Conservation (phyloP, 1,284 basidiomycete genomes). For the Tremellales sp. region DNA sequence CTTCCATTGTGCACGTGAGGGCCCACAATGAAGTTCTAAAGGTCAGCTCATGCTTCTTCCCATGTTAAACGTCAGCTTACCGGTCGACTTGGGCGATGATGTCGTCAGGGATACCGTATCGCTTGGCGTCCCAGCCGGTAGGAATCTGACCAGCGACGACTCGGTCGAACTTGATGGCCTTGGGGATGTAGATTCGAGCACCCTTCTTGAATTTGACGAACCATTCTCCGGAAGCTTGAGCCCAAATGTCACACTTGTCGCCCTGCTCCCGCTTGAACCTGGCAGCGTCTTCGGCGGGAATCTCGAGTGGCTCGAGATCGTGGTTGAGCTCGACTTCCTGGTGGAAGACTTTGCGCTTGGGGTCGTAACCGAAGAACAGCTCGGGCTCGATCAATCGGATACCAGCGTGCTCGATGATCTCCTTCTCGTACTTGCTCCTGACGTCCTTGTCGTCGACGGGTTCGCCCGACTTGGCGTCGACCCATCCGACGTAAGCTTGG, state of each 20-base stretch:
- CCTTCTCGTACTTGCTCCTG: slow-evolving; percentile 87
- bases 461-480: slow-evolving; percentile 88
- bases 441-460: slow-evolving; percentile 99
- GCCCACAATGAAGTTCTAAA: slow-evolving; percentile 81
- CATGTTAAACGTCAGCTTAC: no score
- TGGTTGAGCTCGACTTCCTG: slow-evolving; percentile 96
- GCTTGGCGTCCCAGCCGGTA: slow-evolving; percentile 92
- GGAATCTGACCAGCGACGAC: slow-evolving; percentile 94
- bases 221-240: slow-evolving; percentile 83
- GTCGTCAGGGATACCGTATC: slow-evolving; percentile 97
- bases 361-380: slow-evolving; percentile 94
- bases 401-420: slow-evolving; percentile 88
- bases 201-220: slow-evolving; percentile 99
- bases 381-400: slow-evolving; percentile 96
- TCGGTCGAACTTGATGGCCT: slow-evolving; percentile 91
- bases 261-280: slow-evolving; percentile 97
- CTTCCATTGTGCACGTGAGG: slow-evolving; percentile 89
- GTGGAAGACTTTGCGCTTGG: slow-evolving; percentile 92
- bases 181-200: slow-evolving; percentile 86
- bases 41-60: neutral
- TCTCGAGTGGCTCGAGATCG: slow-evolving; percentile 93
- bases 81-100: slow-evolving; percentile 93
- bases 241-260: slow-evolving; percentile 94
- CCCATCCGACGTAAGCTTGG: slow-evolving; percentile 93
- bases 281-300: slow-evolving; percentile 81